A percentile compares a stretch with the other conserved stretches of the same genome.
Evolutionary conservation across 2,329 filamentous ascomycete species (phyloP).

Genomic region (Penicillium sclerotigenum): DNA sequence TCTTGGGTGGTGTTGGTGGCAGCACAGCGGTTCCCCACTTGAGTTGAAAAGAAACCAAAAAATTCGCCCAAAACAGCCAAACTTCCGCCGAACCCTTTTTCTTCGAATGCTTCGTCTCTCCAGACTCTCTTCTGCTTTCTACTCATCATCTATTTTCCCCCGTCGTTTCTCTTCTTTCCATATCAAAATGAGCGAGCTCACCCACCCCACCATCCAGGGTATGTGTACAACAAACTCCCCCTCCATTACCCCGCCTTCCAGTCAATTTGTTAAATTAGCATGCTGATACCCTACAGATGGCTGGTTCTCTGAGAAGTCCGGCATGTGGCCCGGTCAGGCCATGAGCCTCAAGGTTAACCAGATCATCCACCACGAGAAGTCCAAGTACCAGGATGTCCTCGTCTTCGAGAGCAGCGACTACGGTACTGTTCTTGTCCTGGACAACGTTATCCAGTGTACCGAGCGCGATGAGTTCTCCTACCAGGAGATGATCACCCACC

Average conservation of each 20-base stretch:
- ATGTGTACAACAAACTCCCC: slow-evolving; percentile 27
- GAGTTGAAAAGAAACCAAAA: slow-evolving; percentile 11
- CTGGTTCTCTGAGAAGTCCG: slow-evolving; percentile 98
- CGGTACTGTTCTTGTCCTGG: slow-evolving; percentile 91
- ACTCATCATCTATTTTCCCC: slow-evolving; percentile 13
- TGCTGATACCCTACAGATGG: slow-evolving; percentile 65
- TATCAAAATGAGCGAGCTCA: slow-evolving; percentile 64
- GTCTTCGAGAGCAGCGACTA: slow-evolving; percentile 98
- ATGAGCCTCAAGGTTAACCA: slow-evolving; percentile 98
- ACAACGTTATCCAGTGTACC: slow-evolving; percentile 98
- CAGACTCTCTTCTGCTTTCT: slow-evolving; percentile 20
- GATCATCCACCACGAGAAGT: slow-evolving; percentile 98
- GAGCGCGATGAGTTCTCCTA: slow-evolving; percentile 99
- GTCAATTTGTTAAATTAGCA: slow-evolving; percentile 2
- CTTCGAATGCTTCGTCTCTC: slow-evolving; percentile 22
- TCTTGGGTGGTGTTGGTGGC: slow-evolving; percentile 1
- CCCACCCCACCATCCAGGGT: slow-evolving; percentile 75
- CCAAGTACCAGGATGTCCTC: slow-evolving; percentile 97
- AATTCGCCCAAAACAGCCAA: slow-evolving; percentile 25
- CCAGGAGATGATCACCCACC: slow-evolving; percentile 99
- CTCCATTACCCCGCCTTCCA: slow-evolving; percentile 17
- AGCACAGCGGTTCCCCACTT: slow-evolving; percentile 18
- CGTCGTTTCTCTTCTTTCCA: slow-evolving; percentile 17
- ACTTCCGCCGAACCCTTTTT: slow-evolving; percentile 27
- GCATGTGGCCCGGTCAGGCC: slow-evolving; percentile 99